Percentiles rank a stretch among this genome's conserved stretches.
phyloP scores from a whole-genome alignment of 352 stramenopile genomes.

The Saprolegnia diclina region DNA sequence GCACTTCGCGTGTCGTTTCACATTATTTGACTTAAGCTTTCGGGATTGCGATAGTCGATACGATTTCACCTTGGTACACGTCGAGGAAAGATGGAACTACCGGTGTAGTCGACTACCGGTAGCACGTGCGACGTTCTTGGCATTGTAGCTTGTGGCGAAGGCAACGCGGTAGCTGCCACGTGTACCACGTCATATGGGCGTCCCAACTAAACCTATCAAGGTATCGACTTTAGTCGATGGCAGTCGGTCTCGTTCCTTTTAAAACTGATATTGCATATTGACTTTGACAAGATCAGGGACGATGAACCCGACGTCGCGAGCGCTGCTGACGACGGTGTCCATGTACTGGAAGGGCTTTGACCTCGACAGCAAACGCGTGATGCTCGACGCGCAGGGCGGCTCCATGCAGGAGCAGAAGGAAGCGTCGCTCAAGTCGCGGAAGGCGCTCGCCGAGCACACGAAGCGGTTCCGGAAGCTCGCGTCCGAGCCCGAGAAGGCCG shows the following conservation, averaged over 20 bases:
- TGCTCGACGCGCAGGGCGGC: constrained; percentile 65
- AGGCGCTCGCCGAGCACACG: constrained; percentile 80
- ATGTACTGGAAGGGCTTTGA: constrained; percentile 86
- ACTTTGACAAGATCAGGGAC: neutral
- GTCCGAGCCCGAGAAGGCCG: constrained; percentile 61
- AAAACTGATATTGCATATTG: neutral
- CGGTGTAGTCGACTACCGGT: too few relatives aligned
- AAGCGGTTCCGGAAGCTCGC: constrained; percentile 73
- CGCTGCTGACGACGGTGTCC: constrained; percentile 39
- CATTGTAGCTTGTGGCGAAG: too few relatives aligned
- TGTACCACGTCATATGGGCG: too few relatives aligned
- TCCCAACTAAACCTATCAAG: neutral
- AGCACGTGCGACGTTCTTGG: too few relatives aligned
- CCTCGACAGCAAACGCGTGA: constrained; percentile 78
- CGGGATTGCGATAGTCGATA: too few relatives aligned
- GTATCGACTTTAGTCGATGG: neutral
- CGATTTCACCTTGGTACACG: too few relatives aligned
- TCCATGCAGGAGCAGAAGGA: constrained; percentile 84
- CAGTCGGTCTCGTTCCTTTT: neutral
- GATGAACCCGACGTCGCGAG: constrained; percentile 13
- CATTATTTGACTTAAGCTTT: too few relatives aligned
- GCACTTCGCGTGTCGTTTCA: too few relatives aligned
- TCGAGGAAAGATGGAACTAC: too few relatives aligned
- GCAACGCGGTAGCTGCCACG: too few relatives aligned
- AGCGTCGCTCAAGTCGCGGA: constrained; percentile 63